Percentiles rank a stretch among this genome's conserved stretches.
phyloP scores from a whole-genome alignment of 495 filamentous ascomycete genomes.

The Xylaria palmicola region DNA sequence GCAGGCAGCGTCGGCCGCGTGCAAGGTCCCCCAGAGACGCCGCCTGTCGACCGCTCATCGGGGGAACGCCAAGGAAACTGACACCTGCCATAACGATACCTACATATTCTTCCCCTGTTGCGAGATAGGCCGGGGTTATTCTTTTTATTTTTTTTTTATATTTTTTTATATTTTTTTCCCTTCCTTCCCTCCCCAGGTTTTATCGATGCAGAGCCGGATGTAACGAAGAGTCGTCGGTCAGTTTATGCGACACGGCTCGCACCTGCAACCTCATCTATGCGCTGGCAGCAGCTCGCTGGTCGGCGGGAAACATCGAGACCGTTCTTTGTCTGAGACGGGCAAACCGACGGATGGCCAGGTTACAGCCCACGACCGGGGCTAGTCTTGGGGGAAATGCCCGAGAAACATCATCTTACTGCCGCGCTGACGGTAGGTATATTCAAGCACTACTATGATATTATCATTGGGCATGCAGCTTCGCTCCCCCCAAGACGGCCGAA shows the following conservation, averaged over 20 bases:
- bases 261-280: neutral
- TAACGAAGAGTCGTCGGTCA: neutral
- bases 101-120: neutral
- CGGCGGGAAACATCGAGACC: neutral
- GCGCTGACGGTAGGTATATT: neutral
- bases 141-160: no score
- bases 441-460: neutral
- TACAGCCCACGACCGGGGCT: neutral
- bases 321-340: neutral
- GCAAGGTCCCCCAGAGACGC: neutral
- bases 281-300: neutral
- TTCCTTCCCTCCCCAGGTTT: neutral
- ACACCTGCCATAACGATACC: constrained; percentile 1
- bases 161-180: no score
- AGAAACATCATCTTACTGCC: neutral
- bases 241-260: neutral
- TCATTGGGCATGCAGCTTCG: neutral
- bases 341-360: neutral
- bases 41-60: neutral
- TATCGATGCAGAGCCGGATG: neutral
- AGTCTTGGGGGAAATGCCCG: neutral
- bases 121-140: neutral
- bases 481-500: neutral
- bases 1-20: neutral
- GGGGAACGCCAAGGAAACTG: neutral